phyloP scores from a whole-genome alignment of 257 asterid genomes.

The Nicotiana tomentosiformis region DNA sequence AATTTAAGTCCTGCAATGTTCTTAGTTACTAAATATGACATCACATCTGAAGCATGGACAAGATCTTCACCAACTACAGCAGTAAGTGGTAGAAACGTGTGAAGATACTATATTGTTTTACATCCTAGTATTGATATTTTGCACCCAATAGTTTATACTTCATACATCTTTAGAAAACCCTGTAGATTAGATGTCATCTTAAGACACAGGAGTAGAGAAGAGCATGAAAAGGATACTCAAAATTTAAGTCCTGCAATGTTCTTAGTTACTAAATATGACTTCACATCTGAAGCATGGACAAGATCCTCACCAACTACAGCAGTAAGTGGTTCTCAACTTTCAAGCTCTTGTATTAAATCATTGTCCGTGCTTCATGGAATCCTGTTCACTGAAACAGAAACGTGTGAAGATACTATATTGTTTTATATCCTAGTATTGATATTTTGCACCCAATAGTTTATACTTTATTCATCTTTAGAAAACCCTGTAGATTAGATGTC shows the following conservation, averaged over 20 bases:
- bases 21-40: constrained; percentile 78
- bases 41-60: constrained; percentile 88
- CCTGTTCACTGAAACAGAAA: not conserved
- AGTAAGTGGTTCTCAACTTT: constrained; percentile 42
- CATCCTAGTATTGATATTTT: not conserved
- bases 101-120: not conserved
- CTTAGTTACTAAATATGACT: constrained; percentile 78
- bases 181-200: not conserved
- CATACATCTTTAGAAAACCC: not conserved
- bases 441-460: not conserved
- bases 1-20: constrained; percentile 64
- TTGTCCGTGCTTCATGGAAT: not conserved
- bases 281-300: constrained; percentile 88
- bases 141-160: not conserved
- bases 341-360: not conserved
- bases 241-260: constrained; percentile 64
- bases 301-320: constrained; percentile 53
- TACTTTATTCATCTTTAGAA: not conserved
- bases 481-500: not conserved
- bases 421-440: not conserved
- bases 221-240: constrained; percentile 33
- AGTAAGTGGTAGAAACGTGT: constrained; percentile 40
- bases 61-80: constrained; percentile 53
- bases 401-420: not conserved
- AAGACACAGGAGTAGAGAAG: constrained; percentile 43